Conservation (phyloP, 495 filamentous ascomycete species). For the Aspergillus ellipticus region DNA sequence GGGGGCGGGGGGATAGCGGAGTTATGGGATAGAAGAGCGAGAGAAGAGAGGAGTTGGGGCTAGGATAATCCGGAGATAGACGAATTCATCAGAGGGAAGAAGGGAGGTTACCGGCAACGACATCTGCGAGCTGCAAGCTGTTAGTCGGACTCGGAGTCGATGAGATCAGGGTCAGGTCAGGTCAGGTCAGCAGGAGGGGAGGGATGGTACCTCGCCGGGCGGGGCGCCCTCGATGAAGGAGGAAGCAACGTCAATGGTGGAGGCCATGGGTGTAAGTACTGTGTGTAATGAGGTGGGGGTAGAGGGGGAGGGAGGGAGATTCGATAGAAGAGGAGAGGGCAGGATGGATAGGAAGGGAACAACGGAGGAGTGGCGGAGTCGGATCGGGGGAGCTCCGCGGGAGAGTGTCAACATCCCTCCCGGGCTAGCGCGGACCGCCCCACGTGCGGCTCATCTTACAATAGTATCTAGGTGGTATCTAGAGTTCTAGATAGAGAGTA, state of each 20-base stretch:
- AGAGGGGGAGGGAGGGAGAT: neutral
- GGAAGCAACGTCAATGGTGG: constrained; percentile 61
- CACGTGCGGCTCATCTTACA: neutral
- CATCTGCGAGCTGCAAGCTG: constrained; percentile 72
- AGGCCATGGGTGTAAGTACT: constrained; percentile 29
- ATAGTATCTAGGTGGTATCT: no score
- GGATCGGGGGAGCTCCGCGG: neutral
- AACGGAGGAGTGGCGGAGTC: no score
- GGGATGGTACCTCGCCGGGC: constrained; percentile 79
- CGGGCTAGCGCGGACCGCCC: neutral
- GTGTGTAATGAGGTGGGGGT: neutral
- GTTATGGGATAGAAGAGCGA: no score
- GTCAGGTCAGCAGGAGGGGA: neutral
- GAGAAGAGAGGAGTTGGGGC: no score
- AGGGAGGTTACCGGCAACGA: constrained; percentile 86
- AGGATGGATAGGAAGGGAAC: neutral
- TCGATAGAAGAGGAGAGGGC: neutral
- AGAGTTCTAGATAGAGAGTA: no score
- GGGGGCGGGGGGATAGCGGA: neutral
- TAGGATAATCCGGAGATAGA: no score
- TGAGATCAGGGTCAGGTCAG: no score
- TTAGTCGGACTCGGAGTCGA: neutral
- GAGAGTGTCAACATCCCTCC: neutral
- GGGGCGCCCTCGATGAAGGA: constrained; percentile 93
- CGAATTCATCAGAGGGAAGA: no score